These are phyloP conservation scores for Fusarium xyrophilum DNA, from an alignment of 2,329 filamentous ascomycete species.

Conservation along the genomic window DNA sequence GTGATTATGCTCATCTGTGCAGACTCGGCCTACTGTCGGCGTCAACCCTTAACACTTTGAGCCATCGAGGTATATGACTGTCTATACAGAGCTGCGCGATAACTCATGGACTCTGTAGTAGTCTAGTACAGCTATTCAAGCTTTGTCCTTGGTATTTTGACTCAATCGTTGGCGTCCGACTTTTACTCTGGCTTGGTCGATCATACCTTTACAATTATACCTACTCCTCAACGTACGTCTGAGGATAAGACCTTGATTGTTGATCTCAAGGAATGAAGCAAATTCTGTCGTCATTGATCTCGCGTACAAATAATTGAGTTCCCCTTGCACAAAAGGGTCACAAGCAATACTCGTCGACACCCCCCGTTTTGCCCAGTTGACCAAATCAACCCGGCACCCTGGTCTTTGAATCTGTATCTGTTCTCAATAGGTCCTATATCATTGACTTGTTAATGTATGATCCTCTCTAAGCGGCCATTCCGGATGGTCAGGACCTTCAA, in stretches of 20 bases:
- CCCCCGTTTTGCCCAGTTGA: background rate
- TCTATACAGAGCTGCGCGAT: background rate
- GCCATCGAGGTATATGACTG: background rate
- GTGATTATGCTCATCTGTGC: background rate
- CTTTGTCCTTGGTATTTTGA: background rate
- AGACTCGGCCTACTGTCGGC: background rate
- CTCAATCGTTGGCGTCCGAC: background rate
- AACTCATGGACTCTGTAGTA: background rate
- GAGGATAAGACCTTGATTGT: background rate
- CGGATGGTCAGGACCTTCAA: background rate
- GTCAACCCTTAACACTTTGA: background rate
- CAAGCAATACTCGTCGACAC: background rate
- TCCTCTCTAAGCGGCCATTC: background rate
- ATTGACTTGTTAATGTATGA: background rate
- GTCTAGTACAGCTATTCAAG: background rate
- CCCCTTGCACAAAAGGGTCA: background rate
- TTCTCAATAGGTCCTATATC: background rate
- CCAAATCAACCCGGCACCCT: background rate
- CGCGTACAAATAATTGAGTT: background rate
- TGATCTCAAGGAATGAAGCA: background rate
- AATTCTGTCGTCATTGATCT: background rate
- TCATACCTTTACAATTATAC: background rate
- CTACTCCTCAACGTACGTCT: background rate
- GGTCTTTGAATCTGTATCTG: background rate
- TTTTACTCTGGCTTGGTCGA: background rate